phyloP scores from a whole-genome alignment of 805 yeast species.

The Wickerhamiella vanderwaltii region DNA sequence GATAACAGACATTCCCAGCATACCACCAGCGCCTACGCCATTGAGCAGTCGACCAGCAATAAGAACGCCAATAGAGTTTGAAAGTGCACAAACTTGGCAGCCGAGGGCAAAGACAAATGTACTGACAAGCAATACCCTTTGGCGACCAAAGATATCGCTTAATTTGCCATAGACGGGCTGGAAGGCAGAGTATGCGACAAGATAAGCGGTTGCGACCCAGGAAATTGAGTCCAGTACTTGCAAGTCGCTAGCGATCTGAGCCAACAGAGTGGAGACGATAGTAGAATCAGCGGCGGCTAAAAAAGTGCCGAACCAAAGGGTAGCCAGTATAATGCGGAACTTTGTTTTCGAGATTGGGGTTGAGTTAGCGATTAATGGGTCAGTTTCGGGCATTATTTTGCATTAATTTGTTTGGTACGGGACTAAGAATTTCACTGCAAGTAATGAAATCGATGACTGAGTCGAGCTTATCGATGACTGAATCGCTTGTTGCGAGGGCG shows the following conservation, averaged over 20 bases:
- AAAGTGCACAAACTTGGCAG: conserved; percentile 40
- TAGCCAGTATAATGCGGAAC: conserved; percentile 9
- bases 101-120: conserved; percentile 36
- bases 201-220: conserved; percentile 65
- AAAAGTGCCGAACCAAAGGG: conserved; percentile 29
- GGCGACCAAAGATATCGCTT: conserved; percentile 43
- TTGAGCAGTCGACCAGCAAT: conserved; percentile 67
- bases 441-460: too few relatives aligned
- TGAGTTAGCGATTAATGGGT: background rate
- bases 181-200: conserved; percentile 58
- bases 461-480: too few relatives aligned
- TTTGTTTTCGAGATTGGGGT: background rate
- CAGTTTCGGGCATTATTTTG: background rate
- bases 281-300: conserved; percentile 49
- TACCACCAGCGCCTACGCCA: conserved; percentile 89
- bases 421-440: too few relatives aligned
- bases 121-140: conserved; percentile 32
- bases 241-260: conserved; percentile 48
- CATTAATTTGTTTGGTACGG: too few relatives aligned
- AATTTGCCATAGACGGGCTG: conserved; percentile 65
- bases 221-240: conserved; percentile 38
- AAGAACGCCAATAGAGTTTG: conserved; percentile 42
- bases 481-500: too few relatives aligned
- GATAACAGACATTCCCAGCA: conserved; percentile 62
- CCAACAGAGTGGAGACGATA: conserved; percentile 45